A percentile compares a stretch with the other conserved stretches of the same genome.
phyloP scores from a whole-genome alignment of 495 filamentous ascomycete species.

The Talaromyces nanjingensis region DNA sequence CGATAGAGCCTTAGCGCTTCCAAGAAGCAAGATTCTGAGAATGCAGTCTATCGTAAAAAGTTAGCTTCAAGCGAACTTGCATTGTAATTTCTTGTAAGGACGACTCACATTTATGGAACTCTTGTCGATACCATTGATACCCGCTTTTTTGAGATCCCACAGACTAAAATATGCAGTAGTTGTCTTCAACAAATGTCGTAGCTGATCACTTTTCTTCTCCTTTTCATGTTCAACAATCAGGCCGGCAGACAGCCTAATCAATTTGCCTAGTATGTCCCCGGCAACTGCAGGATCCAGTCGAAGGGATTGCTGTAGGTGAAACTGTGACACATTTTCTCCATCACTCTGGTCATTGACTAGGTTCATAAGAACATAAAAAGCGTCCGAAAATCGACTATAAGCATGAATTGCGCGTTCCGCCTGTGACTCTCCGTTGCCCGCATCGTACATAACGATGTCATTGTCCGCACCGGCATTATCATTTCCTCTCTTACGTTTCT shows the following conservation, averaged over 20 bases:
- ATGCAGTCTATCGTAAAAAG: slow-evolving; percentile 22
- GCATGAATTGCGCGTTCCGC: slow-evolving; percentile 8
- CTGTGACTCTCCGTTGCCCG: slow-evolving; percentile 1
- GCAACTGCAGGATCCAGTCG: slow-evolving; percentile 39
- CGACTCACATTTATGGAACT: slow-evolving; percentile 34
- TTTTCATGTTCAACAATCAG: slow-evolving; percentile 28
- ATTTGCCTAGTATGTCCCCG: slow-evolving; percentile 37
- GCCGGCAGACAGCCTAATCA: slow-evolving; percentile 29
- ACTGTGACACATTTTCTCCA: slow-evolving; percentile 34
- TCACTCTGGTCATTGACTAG: slow-evolving; percentile 21
- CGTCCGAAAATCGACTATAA: slow-evolving; percentile 33
- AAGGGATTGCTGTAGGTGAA: slow-evolving; percentile 47
- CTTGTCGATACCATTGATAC: slow-evolving; percentile 30
- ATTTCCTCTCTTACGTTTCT: slow-evolving; percentile 14
- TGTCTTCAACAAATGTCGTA: slow-evolving; percentile 35
- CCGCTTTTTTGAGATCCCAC: slow-evolving; percentile 39
- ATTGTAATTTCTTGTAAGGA: neutral
- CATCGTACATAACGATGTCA: slow-evolving; percentile 19
- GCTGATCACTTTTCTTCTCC: slow-evolving; percentile 29
- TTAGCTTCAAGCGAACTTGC: neutral
- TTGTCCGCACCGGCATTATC: slow-evolving; percentile 31
- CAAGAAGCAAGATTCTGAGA: slow-evolving; percentile 32
- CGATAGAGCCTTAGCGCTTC: slow-evolving; percentile 32
- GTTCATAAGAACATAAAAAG: slow-evolving; percentile 27
- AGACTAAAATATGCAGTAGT: slow-evolving; percentile 32